These are phyloP conservation scores for Boletus smithii DNA, from an alignment of 1,284 basidiomycete species.

Conservation along the genomic window DNA sequence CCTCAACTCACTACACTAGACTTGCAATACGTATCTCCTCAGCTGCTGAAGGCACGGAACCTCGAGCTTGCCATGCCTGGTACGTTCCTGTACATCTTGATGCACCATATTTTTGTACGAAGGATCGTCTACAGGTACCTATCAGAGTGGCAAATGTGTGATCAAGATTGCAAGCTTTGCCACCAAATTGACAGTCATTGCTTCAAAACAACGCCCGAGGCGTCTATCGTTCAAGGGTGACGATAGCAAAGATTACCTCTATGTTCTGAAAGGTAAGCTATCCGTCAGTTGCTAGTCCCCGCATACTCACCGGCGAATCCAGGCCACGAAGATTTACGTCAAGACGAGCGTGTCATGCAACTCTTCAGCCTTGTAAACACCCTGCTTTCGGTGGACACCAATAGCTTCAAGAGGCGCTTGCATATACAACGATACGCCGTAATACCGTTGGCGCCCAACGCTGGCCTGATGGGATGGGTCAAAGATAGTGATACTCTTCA, in stretches of 20 bases:
- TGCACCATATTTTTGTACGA: not conserved
- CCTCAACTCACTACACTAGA: conserved; percentile 90
- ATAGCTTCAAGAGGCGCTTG: conserved; percentile 94
- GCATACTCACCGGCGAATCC: conserved; percentile 6
- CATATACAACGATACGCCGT: conserved; percentile 94
- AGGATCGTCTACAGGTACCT: conserved; percentile 63
- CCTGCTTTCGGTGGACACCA: conserved; percentile 87
- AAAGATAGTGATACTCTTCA: conserved; percentile 98
- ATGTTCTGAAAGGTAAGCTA: conserved; percentile 77
- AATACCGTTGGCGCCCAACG: conserved; percentile 95
- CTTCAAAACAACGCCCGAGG: conserved; percentile 97
- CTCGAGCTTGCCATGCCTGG: conserved; percentile 95
- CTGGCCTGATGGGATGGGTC: conserved; percentile 94
- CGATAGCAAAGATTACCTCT: conserved; percentile 94
- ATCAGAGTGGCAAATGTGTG: conserved; percentile 86
- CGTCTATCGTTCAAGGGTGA: conserved; percentile 86
- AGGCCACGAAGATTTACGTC: conserved; percentile 98
- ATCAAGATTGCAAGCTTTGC: conserved; percentile 84
- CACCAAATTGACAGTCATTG: conserved; percentile 87
- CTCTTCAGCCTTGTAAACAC: conserved; percentile 97
- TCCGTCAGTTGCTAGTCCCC: not conserved
- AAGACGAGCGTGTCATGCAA: conserved; percentile 99
- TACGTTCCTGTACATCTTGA: conserved; percentile 30
- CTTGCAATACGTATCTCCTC: conserved; percentile 96
- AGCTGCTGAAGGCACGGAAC: conserved; percentile 84